These are phyloP conservation scores for Penicillium palitans DNA, from an alignment of 2,329 filamentous ascomycete species.

Conservation along the genomic window DNA sequence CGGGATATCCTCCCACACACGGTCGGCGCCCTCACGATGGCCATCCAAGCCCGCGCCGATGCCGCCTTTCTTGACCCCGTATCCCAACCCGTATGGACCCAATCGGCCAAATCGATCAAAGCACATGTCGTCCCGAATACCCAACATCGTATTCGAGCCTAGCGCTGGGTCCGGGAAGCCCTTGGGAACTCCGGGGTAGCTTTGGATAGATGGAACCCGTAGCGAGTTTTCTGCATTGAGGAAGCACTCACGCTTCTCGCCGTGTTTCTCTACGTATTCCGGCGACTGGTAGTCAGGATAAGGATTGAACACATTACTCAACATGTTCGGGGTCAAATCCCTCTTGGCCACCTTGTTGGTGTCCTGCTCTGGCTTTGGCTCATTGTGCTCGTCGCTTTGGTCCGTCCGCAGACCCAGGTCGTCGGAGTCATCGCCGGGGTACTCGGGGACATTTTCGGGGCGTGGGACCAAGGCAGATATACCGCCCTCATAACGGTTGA, in stretches of 20 bases:
- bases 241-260: slow-evolving; percentile 72
- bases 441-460: slow-evolving; percentile 73
- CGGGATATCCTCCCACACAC: slow-evolving; percentile 69
- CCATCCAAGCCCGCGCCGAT: slow-evolving; percentile 83
- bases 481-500: slow-evolving; percentile 88
- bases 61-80: slow-evolving; percentile 74
- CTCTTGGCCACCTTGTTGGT: slow-evolving; percentile 21
- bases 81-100: slow-evolving; percentile 87
- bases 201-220: slow-evolving; percentile 66
- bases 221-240: slow-evolving; percentile 67
- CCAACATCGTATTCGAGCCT: slow-evolving; percentile 82
- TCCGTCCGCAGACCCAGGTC: slow-evolving; percentile 53
- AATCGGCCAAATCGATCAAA: slow-evolving; percentile 89
- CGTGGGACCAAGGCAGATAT: slow-evolving; percentile 69
- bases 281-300: slow-evolving; percentile 65
- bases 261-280: slow-evolving; percentile 58
- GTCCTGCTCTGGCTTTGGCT: slow-evolving; percentile 24
- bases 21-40: slow-evolving; percentile 75
- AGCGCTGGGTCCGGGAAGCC: slow-evolving; percentile 83
- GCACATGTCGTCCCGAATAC: slow-evolving; percentile 80
- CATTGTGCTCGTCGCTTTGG: slow-evolving; percentile 8
- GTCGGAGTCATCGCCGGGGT: slow-evolving; percentile 64
- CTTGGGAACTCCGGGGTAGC: slow-evolving; percentile 73
- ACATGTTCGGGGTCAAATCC: slow-evolving; percentile 36
- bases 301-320: slow-evolving; percentile 63